Evolutionary conservation across 2,329 filamentous ascomycete genomes (phyloP), one percentile per base, ranked within the genome.

Genomic region (Aureobasidium zeae): DNA sequence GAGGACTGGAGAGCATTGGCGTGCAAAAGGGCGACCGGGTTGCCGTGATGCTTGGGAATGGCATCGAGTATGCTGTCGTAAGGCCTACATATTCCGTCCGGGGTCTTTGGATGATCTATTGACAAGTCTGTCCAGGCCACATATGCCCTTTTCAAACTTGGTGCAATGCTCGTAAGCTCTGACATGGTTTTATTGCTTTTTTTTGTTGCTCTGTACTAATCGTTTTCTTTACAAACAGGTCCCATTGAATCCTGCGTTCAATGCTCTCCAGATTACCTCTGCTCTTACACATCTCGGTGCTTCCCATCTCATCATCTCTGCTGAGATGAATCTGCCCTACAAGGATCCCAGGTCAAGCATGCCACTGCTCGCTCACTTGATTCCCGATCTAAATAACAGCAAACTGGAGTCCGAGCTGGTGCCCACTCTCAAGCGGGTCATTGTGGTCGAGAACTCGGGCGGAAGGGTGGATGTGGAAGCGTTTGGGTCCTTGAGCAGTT

Each of bases 201-300:
- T n/a, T n/a, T n/a, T n/a, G n/a, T n/a, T n/a, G n/a, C 34, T 15
- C 3, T 2, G 29, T 22, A 28, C 25, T 12, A 28, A 24, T 24
- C 17, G 16, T 2, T 5, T 19, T 5, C 3, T 25, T 6, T 5
- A 16, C n/a, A 46, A 77, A n/a, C n/a, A n/a, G 75, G 77, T 94
- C n/a, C 91, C 89, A 0, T 66, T 96, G 17, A 96, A 98, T 60
- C 89, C 88, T 15, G 81, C 78, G 2, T 96, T 96, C 69, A 94
- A 86, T 53, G 71, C 77, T 3, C 62, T 68, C 4, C 91, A 96
- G 66, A 78, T 96, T 7, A 70, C 77, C 4, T 75, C 86, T 2
- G 89, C 88, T 0, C 69, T 96, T 20, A 73, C 72, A 7, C 88
- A 94, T 55, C 74, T 98, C 1, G 71, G 70, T 6, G 79, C 79